Evolutionary conservation across 169 alveolate species (phyloP), one percentile per base, ranked within the genome.

Genomic region (Babesia divergens): DNA sequence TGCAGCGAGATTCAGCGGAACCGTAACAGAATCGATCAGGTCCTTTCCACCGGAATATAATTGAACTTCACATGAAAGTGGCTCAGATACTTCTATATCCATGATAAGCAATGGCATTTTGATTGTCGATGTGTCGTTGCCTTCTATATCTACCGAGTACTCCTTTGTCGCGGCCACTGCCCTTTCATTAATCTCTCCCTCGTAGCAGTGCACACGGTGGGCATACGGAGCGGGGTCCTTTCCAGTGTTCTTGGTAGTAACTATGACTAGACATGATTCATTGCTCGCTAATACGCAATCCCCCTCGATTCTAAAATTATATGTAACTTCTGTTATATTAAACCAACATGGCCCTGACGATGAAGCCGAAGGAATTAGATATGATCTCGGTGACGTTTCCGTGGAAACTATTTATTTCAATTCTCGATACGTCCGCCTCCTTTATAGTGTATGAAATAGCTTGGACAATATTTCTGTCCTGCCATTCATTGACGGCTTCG

Each of bases 351-450:
- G 82, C 74, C 29, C 64, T 55, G 18, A 77, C 53, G 18, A 77
- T 77, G 72, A 77, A 77, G 16, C 86, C 86, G 9, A 56, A 65
- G 7, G 68, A 40, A 16, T 68, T 70, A 4, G 86, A 32, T n/a
- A 77, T 43, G 62, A 77, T 77, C 24, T 47, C 67, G 28, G 82
- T 67, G 20, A 77, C 49, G 9, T 65, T 69, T 42, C 82, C 81
- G 32, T 65, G 68, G 52, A 77, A 77, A 0, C 76, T 77, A 37
- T 67, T 52, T 5, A 77, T 43, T 32, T 67, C 65, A 32, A 66
- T 37, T 24, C 71, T 32, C 4, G 82, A 40, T 7, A 49, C 54
- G 34, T 77, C 86, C 16, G 71, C 82, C 11, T 38, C 7, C 4
- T 29, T 38, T n/a, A 64, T 43, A 18, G 34, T 18, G 51, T 77